Evolutionary conservation across 176 grass and related monocot genomes (phyloP), one percentile per base, ranked within the genome.

Genomic region (Rhynchospora breviuscula): DNA sequence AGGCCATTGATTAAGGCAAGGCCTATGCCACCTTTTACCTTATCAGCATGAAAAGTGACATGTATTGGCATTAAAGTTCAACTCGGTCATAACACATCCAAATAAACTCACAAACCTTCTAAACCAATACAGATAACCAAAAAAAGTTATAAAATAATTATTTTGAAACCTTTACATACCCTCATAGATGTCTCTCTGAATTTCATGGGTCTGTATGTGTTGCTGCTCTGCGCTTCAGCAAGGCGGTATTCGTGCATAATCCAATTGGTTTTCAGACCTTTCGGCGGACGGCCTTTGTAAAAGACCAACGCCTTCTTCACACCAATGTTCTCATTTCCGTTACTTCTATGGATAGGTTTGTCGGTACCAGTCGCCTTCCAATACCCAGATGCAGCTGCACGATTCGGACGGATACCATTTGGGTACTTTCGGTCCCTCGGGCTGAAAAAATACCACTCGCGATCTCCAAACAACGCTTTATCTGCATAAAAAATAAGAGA

Each of bases 181-280:
- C 80, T 82, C 80, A 82, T 82, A 19, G 80, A 82, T 67, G 80
- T 65, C 44, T 82, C 80, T 59, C 63, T 82, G 80, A 82, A 82
- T 53, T 82, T 82, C 80, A 82, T 82, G 0, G 80, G 80, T 26
- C 61, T n/a, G 80, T 82, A 82, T 0, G 61, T 65, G 47, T 82
- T 82, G 63, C 45, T 82, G 80, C 80, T 82, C 10, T 82, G 80
- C 15, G 80, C 21, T 15, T 84, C 85, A 15, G 85, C 88, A 19
- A 90, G 80, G 2, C 88, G 88, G 80, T 90, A 90, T 81, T 90
- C 88, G 54, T 90, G 88, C 88, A 90, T 90, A 52, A 90, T 90
- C 88, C 88, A 90, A 31, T 90, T 90, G 63, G 85, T 87, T 53
- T 82, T 82, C 6, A 52, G 19, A 51, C 80, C 80, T 82, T 82